phyloP scores from a whole-genome alignment of 1,284 basidiomycete species.

The Cryptococcus amylolentus region DNA sequence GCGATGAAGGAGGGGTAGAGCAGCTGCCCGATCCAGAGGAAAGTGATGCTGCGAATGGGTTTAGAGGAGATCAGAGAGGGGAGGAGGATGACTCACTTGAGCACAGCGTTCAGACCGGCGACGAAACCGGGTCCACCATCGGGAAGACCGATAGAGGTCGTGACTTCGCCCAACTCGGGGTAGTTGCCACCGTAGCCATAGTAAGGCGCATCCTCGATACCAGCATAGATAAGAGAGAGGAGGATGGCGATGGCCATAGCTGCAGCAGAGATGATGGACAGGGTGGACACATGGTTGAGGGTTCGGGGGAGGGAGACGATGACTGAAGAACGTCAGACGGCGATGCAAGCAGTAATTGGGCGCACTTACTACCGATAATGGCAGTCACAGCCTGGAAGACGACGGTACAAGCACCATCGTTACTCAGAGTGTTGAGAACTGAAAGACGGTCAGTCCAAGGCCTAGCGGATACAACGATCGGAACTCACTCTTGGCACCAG shows the following conservation, averaged over 20 bases:
- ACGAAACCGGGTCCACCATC: conserved; percentile 58
- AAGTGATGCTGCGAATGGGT: conserved; percentile 45
- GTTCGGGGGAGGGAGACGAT: conserved; percentile 57
- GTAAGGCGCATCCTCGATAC: conserved; percentile 52
- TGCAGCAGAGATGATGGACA: conserved; percentile 50
- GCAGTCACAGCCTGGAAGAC: conserved; percentile 56
- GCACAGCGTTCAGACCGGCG: conserved; percentile 51
- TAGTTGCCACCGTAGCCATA: conserved; percentile 42
- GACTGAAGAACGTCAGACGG: conserved; percentile 43
- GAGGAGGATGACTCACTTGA: conserved; percentile 43
- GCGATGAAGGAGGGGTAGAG: conserved; percentile 52
- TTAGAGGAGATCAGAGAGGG: neutral
- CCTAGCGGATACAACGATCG: neutral
- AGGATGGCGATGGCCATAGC: conserved; percentile 61
- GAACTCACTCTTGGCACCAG: conserved; percentile 38
- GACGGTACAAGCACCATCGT: conserved; percentile 59
- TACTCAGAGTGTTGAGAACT: conserved; percentile 59
- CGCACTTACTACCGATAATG: conserved; percentile 38
- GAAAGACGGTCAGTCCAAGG: neutral
- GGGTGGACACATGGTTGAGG: conserved; percentile 54
- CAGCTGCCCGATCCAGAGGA: conserved; percentile 62
- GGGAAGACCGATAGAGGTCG: conserved; percentile 35
- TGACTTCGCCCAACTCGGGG: conserved; percentile 34
- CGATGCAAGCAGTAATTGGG: neutral
- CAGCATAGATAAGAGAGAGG: conserved; percentile 57